phyloP scores from a whole-genome alignment of 75 land plant species.

The Pinus albicaulis region DNA sequence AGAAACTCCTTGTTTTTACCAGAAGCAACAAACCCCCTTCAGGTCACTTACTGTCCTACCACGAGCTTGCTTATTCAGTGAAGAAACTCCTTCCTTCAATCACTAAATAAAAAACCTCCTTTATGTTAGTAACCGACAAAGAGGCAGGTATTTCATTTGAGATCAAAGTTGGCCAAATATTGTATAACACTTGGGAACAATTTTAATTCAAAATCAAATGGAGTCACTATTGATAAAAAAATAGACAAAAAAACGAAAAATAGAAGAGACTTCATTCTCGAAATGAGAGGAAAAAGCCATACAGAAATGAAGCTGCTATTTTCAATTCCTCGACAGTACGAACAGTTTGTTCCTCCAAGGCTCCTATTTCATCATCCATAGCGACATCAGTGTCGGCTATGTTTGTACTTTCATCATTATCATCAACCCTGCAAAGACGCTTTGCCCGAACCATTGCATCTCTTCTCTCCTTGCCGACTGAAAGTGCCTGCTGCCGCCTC shows the following conservation, averaged over 20 bases:
- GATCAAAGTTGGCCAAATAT: no score
- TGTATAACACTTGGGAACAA: no score
- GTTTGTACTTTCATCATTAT: constrained; percentile 25
- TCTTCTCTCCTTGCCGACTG: constrained; percentile 81
- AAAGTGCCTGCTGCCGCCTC: constrained; percentile 77
- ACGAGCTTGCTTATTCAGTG: no score
- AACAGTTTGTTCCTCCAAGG: constrained; percentile 58
- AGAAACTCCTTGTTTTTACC: neutral
- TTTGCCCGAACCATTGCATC: constrained; percentile 86
- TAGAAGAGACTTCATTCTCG: neutral
- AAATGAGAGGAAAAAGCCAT: constrained; percentile 5
- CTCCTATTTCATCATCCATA: constrained; percentile 51
- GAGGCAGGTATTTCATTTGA: no score
- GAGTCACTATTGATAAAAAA: neutral
- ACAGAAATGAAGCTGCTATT: constrained; percentile 40
- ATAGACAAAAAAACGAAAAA: neutral
- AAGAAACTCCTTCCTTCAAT: neutral
- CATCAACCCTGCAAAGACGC: constrained; percentile 67
- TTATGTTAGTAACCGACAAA: no score
- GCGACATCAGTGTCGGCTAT: constrained; percentile 43
- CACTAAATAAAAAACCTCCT: neutral
- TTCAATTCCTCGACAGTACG: constrained; percentile 67
- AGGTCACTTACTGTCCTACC: neutral
- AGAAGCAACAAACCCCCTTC: neutral
- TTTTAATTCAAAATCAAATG: no score